Conservation (phyloP, 164 flowering plant species). For the Protea cynaroides region DNA sequence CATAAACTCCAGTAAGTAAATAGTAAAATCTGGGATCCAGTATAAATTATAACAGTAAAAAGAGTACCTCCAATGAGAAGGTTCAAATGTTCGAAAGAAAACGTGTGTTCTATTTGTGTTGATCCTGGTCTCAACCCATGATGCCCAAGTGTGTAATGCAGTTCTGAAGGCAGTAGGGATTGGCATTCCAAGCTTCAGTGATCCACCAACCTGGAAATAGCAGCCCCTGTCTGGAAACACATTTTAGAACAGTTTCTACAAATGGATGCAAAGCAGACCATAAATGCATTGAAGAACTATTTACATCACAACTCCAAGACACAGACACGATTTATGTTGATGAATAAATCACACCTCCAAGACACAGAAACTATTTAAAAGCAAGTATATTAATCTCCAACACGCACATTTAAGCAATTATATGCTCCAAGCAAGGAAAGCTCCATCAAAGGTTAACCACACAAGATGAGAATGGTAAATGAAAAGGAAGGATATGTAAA, state of each 20-base stretch:
- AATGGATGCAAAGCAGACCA: too few relatives aligned
- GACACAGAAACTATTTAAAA: too few relatives aligned
- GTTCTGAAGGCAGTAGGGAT: constrained; percentile 44
- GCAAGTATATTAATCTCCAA: neutral
- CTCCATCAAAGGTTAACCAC: too few relatives aligned
- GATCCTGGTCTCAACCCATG: constrained; percentile 56
- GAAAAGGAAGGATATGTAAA: too few relatives aligned
- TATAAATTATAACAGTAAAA: neutral
- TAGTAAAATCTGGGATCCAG: neutral
- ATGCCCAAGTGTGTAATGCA: constrained; percentile 74
- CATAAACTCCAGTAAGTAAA: neutral
- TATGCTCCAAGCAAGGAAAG: too few relatives aligned
- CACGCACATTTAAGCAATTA: neutral
- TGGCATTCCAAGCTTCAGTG: constrained; percentile 71
- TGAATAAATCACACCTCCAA: too few relatives aligned
- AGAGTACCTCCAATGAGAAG: constrained; percentile 77
- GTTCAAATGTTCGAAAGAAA: constrained; percentile 78
- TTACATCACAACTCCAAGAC: neutral
- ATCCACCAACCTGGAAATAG: constrained; percentile 60
- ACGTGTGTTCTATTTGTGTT: constrained; percentile 55
- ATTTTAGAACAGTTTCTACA: constrained; percentile 3
- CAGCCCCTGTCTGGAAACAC: constrained; percentile 64
- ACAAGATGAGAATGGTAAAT: too few relatives aligned
- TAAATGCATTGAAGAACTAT: too few relatives aligned
- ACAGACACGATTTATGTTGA: too few relatives aligned